Evolutionary conservation across 768 basidiomycete genomes (phyloP), one percentile per base, ranked within the genome.

Genomic region (Tricholoma saponaceum): DNA sequence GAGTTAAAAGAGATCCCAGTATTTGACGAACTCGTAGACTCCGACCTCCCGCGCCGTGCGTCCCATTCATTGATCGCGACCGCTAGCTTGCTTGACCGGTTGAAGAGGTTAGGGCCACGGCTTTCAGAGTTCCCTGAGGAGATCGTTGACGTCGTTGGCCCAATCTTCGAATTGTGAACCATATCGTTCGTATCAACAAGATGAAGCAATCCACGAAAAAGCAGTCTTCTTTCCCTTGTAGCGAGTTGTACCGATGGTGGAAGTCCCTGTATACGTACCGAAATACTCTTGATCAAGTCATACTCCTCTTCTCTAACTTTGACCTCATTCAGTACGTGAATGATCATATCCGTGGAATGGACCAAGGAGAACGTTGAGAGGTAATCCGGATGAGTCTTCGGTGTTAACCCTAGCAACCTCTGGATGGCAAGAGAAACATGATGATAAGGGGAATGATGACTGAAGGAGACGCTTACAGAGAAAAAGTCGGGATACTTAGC

Each of bases 291-390:
- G 32, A 91, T 75, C 35, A 83, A 70, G n/a, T 86, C 84, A 66
- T 95, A 92, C 59, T 93, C 91, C 52, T 94, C 91, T 69, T 95
- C 93, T 18, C 91, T 82, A 10, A 80, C 71, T 66, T 95, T 94
- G 60, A 95, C 92, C 64, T 93, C 92, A 39, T 86, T 85, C 72
- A 97, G 82, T 2, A 88, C 86, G 25, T 84, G 82, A 58, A 95
- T 85, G 43, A 87, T 80, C 60, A 86, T 72, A 58, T 90, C 84
- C 16, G 85, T 87, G 2, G 86, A 81, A 58, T 86, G 82, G 22
- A 86, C 73, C 58, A 84, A 78, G 14, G 82, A 85, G 52, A 89
- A 75, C 0, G 87, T 85, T 1, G 86, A 74, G 33, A 92, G 67
- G 65, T 90, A 86, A 63, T 92, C 90, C 9, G 80, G 76, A 67